These are phyloP conservation scores for Trichosanthes cucumerina DNA, from an alignment of 306 rosid species.

Conservation along the genomic window DNA sequence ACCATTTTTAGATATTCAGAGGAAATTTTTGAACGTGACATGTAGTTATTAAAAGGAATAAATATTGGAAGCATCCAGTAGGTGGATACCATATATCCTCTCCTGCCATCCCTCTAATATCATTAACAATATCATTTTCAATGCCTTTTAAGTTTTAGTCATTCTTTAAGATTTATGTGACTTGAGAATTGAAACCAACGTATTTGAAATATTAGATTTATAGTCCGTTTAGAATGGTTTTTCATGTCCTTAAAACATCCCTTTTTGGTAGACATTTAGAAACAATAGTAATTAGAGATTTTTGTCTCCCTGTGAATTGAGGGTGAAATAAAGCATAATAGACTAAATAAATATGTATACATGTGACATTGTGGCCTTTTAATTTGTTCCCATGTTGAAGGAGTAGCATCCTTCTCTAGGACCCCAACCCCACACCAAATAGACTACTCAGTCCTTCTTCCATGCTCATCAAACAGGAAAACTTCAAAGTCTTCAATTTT, in stretches of 20 bases:
- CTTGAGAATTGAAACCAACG: too few relatives aligned
- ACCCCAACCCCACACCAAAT: constrained; percentile 1
- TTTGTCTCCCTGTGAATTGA: background rate
- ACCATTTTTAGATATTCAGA: background rate
- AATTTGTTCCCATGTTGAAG: background rate
- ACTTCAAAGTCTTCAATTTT: background rate
- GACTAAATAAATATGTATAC: too few relatives aligned
- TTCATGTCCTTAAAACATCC: too few relatives aligned
- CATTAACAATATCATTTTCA: too few relatives aligned
- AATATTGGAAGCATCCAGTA: background rate
- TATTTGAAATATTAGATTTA: too few relatives aligned
- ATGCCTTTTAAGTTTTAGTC: too few relatives aligned
- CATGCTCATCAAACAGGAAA: background rate
- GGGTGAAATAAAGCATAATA: background rate
- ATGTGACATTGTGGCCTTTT: background rate
- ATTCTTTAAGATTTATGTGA: too few relatives aligned
- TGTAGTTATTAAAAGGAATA: constrained; percentile 1
- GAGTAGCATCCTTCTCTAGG: background rate
- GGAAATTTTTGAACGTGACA: background rate
- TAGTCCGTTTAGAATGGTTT: too few relatives aligned
- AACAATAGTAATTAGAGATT: too few relatives aligned
- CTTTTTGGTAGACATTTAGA: too few relatives aligned
- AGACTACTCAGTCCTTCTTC: background rate
- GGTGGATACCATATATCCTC: too few relatives aligned
- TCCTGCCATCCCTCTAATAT: too few relatives aligned